phyloP scores from a whole-genome alignment of 306 rosid species.

The barrel medic (Medicago truncatula) region MtrunA17r5.0-ANR NC_053045.1:37238501-37239000 shows the following conservation, averaged over 20 bases:
- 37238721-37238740: not conserved
- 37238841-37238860: constrained; percentile 73
- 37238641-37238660: too few species aligned
- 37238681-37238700: not conserved
- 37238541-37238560: not conserved
- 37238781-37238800: constrained; percentile 97
- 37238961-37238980: constrained; percentile 78
- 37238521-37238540: too few species aligned
- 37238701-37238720: not conserved
- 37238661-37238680: too few species aligned
- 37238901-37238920: constrained; percentile 7
- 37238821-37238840: constrained; percentile 82
- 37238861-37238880: constrained; percentile 33
- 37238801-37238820: constrained; percentile 89
- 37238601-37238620: too few species aligned
- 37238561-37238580: not conserved
- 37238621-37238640: too few species aligned
- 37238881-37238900: constrained; percentile 5
- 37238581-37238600: too few species aligned
- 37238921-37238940: not conserved
- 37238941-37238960: constrained; percentile 61
- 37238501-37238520: too few species aligned
- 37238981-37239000: constrained; percentile 72
- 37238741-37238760: not conserved
- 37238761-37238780: constrained; percentile 39